Percentiles rank a stretch among this genome's conserved stretches.
These are phyloP conservation scores for Rhizopogon rudus DNA, from an alignment of 768 basidiomycete species.

Conservation along the genomic window DNA sequence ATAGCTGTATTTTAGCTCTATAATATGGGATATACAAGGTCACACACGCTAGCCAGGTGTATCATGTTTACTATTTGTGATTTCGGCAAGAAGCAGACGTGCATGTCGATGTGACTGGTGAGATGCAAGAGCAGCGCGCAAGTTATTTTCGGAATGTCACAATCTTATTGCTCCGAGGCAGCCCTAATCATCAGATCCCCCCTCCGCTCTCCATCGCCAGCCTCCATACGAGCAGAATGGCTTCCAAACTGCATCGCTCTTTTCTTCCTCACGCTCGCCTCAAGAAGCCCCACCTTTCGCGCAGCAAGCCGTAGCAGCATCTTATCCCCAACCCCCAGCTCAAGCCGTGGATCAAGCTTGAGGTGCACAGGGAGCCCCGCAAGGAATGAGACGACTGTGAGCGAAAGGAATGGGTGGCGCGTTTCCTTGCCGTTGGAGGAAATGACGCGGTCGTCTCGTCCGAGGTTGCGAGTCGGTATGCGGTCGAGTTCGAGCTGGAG, in stretches of 20 bases:
- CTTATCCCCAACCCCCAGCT: slow-evolving; percentile 87
- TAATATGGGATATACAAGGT: not conserved
- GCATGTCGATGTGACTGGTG: not conserved
- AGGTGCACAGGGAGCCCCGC: slow-evolving; percentile 73
- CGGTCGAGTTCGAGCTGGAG: slow-evolving; percentile 87
- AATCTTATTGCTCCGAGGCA: not conserved
- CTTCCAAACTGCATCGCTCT: slow-evolving; percentile 97
- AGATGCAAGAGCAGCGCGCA: not conserved
- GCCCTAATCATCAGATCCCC: slow-evolving; percentile 38
- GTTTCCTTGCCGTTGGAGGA: slow-evolving; percentile 91
- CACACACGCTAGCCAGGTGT: not conserved
- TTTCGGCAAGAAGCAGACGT: not conserved
- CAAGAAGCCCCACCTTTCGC: slow-evolving; percentile 64
- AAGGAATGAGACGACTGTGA: slow-evolving; percentile 72
- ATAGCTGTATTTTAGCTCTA: not conserved
- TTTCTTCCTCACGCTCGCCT: slow-evolving; percentile 78
- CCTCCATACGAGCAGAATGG: slow-evolving; percentile 79
- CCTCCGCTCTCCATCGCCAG: slow-evolving; percentile 43
- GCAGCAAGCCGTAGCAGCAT: slow-evolving; percentile 72
- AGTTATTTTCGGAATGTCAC: not conserved
- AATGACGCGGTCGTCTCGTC: slow-evolving; percentile 91
- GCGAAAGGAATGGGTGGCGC: slow-evolving; percentile 85
- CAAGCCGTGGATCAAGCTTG: slow-evolving; percentile 75
- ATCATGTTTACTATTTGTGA: not conserved
- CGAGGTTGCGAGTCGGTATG: slow-evolving; percentile 85